Evolutionary conservation across 345 rosid species (phyloP), one percentile per base, ranked within the genome.

Genomic region (Euclidium syriacum): DNA sequence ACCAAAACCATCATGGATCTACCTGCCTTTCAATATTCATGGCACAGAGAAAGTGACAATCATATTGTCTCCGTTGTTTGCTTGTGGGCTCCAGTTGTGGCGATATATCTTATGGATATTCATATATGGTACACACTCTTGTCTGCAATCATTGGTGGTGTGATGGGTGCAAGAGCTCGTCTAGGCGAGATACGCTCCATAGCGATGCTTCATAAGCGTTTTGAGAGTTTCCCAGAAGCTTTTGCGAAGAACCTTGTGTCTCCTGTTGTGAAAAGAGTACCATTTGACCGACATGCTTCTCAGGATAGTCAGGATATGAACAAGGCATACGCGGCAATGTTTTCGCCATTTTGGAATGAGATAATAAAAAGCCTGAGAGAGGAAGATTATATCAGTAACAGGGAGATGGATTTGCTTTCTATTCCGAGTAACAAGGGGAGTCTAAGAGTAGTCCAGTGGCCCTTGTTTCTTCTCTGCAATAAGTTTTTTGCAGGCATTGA

Each of bases 281-380:
- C 83, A 46, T 66, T 77, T 49, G 82, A 66, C 68, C 73, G 74
- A 65, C 90, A 81, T 72, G 72, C 78, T 54, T 63, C 90, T 71
- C 95, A 90, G 90, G 97, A 44, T 75, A 64, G 82, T 61, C 87
- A 79, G 66, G 83, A 80, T 64, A 68, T 51, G 65, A 87, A 79
- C 81, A 94, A 87, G 77, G 79, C 79, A 23, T 64, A 80, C 80
- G 99, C 97, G 9, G 86, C 95, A 27, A 65, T 84, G 71, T 94
- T 94, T 87, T 83, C 97, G 73, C 99, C 99, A 8, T 94, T 94
- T 74, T 94, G 99, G 99, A 94, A 94, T 75, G 99, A 94, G 74
- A 94, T 90, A 63, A 85, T 94, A 54, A 90, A 83, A 73, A 83
- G 97, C 74, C 76, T 94, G 73, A 90, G 99, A 35, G 99, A 94